Evolutionary conservation across 176 grass and related monocot genomes (phyloP).

Genomic region (Aegilops sharonensis): DNA sequence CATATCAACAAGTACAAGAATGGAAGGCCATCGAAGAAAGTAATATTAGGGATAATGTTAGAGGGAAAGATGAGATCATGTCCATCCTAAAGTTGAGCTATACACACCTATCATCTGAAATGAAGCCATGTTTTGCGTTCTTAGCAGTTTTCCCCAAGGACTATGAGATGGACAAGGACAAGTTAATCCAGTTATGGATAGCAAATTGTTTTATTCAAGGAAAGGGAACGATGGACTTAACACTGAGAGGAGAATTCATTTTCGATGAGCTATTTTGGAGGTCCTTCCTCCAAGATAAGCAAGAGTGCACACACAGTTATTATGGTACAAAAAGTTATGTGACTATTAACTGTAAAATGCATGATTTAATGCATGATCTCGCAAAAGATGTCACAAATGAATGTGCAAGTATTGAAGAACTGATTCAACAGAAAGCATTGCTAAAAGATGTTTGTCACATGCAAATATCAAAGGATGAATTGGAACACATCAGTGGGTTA

Average conservation of each 20-base stretch:
- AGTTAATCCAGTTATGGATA: slow-evolving; percentile 5
- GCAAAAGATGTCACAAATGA: not conserved
- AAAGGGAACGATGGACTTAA: not conserved
- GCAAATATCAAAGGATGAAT: not conserved
- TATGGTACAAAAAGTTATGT: too few species aligned
- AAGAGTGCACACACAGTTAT: too few species aligned
- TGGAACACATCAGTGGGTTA: not conserved
- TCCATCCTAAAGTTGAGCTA: slow-evolving; percentile 22
- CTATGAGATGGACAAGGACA: not conserved
- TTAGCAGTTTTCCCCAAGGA: slow-evolving; percentile 20
- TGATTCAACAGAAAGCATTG: not conserved
- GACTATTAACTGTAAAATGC: slow-evolving; percentile 4
- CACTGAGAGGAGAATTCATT: not conserved
- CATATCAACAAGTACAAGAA: not conserved
- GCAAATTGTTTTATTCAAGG: slow-evolving; percentile 12
- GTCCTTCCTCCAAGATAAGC: slow-evolving; percentile 17
- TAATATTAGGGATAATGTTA: not conserved
- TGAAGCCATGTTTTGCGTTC: slow-evolving; percentile 20
- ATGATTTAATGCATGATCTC: slow-evolving; percentile 34
- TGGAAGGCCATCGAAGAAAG: slow-evolving; percentile 7
- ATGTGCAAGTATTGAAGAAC: not conserved
- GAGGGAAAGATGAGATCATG: not conserved
- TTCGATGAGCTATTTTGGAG: slow-evolving; percentile 22
- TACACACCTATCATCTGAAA: not conserved
- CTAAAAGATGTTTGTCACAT: not conserved